Evolutionary conservation across 148 eudicot species (phyloP), one percentile per base, ranked within the genome.

Genomic region (Chenopodium quinoa): DNA sequence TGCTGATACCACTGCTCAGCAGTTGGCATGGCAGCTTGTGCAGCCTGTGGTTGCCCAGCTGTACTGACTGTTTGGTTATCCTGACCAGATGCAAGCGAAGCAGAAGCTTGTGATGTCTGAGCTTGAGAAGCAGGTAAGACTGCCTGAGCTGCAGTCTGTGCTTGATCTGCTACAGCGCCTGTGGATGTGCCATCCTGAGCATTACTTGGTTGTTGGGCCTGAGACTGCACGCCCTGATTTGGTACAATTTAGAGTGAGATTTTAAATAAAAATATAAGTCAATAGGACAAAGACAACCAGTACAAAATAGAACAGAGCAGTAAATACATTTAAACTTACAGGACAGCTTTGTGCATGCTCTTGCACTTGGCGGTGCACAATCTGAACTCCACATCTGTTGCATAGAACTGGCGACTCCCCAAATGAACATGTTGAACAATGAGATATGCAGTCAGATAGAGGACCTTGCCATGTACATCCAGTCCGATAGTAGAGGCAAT

Each of bases 401-500:
- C 99, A 94, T 60, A 90, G 83, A 62, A 97, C 99, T 7, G 95
- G 90, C n/a, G 97, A 97, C 82, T 91, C 94, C 6, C 99, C 99
- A 83, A 89, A 97, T 20, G 95, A 75, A 84, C 99, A 97, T 4
- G 87, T 85, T 25, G 97, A 85, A 82, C 92, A 90, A 83, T 97
- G 99, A 29, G 91, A 73, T 47, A 85, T 85, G 82, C 95, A 90
- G 47, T 97, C 97, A 29, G 93, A 84, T 62, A 97, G 79, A 48
- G 90, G 44, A 75, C 99, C 99, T 89, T 94, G 93, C 99, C 99
- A 97, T 47, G 91, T 77, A 88, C 99, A 97, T 78, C 99, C 99
- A 80, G 93, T 97, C 78, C 97, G 88, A 74, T 90, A 91, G 81
- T 80, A 97, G n/a, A 97, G 97, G 85, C 99, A 97, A 34, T 86